A percentile compares a stretch with the other conserved stretches of the same genome.
phyloP scores from a whole-genome alignment of 2,329 filamentous ascomycete species.

The Tolypocladium album region DNA sequence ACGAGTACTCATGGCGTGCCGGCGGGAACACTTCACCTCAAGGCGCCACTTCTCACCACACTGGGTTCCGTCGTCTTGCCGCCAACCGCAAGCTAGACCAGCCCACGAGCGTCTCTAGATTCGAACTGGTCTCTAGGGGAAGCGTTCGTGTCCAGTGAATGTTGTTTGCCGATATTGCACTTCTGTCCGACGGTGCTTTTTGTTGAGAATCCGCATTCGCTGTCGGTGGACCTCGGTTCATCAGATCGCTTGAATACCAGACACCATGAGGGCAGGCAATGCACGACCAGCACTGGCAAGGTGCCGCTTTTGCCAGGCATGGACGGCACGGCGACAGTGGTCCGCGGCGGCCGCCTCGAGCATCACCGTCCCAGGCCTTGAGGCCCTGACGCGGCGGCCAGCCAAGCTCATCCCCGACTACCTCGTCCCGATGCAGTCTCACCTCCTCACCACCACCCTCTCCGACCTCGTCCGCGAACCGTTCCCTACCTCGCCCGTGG shows the following conservation, averaged over 20 bases:
- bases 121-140: background rate
- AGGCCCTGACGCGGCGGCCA: constrained; percentile 13
- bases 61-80: background rate
- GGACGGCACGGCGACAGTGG: background rate
- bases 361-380: background rate
- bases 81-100: background rate
- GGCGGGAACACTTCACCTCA: background rate
- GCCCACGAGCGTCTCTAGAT: background rate
- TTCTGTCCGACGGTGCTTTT: background rate
- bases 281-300: background rate
- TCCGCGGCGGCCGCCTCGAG: background rate
- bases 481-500: constrained; percentile 5
- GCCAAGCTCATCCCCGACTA: constrained; percentile 30
- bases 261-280: background rate
- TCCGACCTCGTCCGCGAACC: constrained; percentile 35
- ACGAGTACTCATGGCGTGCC: background rate
- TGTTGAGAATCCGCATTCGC: background rate
- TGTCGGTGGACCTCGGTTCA: background rate
- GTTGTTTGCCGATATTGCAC: background rate
- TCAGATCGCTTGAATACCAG: background rate
- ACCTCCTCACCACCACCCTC: constrained; percentile 55
- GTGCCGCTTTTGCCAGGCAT: background rate
- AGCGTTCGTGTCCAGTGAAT: background rate
- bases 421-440: constrained; percentile 47
- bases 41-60: background rate